Evolutionary conservation across 208 protist species (phyloP).

Genomic region (Leishmania amazonensis): DNA sequence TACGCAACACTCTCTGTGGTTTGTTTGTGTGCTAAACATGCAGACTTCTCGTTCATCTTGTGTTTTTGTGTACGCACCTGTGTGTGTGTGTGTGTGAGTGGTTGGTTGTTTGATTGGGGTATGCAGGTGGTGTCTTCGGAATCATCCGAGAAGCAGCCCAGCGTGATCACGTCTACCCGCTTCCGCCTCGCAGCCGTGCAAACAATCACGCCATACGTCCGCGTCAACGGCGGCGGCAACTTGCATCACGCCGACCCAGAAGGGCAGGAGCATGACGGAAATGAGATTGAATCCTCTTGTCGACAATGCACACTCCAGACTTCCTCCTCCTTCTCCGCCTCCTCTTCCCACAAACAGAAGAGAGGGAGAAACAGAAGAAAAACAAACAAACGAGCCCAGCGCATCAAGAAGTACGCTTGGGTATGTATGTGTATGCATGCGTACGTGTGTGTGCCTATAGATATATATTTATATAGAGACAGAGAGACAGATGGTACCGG

Average conservation of each 20-base stretch:
- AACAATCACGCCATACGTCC: neutral
- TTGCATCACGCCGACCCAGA: neutral
- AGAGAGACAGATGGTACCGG: neutral
- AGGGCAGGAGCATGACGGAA: neutral
- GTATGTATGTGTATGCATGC: too few relatives aligned
- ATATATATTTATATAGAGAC: too few relatives aligned
- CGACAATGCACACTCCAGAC: neutral
- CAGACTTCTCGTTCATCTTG: neutral
- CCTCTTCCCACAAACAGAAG: neutral
- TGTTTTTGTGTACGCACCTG: neutral
- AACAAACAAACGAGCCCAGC: neutral
- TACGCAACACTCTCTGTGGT: neutral
- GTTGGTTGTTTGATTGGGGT: neutral
- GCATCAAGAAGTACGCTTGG: neutral
- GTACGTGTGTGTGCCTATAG: neutral
- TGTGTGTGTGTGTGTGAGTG: neutral
- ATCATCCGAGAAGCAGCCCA: neutral
- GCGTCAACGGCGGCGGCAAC: neutral
- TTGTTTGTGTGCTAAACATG: too few relatives aligned
- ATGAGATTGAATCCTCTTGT: neutral
- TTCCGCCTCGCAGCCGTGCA: neutral
- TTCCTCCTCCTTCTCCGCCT: too few relatives aligned
- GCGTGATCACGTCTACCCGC: neutral
- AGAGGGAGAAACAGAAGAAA: constrained; percentile 4
- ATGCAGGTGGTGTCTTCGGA: too few relatives aligned